phyloP scores from a whole-genome alignment of 2,329 filamentous ascomycete species.

The Paraconiothyrium brasiliense region DNA sequence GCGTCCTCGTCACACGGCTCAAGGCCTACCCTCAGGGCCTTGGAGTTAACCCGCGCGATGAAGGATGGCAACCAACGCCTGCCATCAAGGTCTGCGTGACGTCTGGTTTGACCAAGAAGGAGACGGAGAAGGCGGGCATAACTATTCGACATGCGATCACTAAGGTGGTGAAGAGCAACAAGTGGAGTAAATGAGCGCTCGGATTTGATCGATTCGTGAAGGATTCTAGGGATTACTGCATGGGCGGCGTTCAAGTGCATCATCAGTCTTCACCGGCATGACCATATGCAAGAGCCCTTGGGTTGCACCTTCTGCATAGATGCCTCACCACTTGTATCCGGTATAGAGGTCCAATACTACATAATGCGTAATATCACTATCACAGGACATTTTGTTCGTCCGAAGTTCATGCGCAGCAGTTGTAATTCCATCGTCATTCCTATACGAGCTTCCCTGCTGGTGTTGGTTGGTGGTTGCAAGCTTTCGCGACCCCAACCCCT shows the following conservation, averaged over 20 bases:
- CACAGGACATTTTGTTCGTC: background rate
- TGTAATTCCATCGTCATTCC: constrained; percentile 17
- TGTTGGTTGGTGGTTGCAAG: background rate
- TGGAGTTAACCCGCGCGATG: constrained; percentile 72
- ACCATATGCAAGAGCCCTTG: background rate
- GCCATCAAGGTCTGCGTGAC: constrained; percentile 93
- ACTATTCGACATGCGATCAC: constrained; percentile 92
- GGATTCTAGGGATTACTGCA: constrained; percentile 6
- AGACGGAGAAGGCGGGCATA: constrained; percentile 91
- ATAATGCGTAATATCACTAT: constrained; percentile 8
- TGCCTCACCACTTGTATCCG: background rate
- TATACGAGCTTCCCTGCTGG: background rate
- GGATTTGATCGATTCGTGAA: background rate
- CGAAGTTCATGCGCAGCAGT: background rate
- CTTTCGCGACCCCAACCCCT: constrained; percentile 14
- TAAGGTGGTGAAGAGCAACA: constrained; percentile 77
- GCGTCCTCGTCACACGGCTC: constrained; percentile 86
- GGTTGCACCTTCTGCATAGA: constrained; percentile 1
- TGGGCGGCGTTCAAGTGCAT: constrained; percentile 7
- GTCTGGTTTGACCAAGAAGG: constrained; percentile 87
- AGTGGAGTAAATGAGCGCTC: constrained; percentile 27
- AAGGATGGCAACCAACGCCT: constrained; percentile 73
- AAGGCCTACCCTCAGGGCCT: constrained; percentile 74
- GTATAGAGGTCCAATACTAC: constrained; percentile 6
- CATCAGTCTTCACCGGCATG: background rate